These are phyloP conservation scores for Cryptosporidium xiaoi DNA, from an alignment of 169 alveolate genomes.

Conservation along the genomic window DNA sequence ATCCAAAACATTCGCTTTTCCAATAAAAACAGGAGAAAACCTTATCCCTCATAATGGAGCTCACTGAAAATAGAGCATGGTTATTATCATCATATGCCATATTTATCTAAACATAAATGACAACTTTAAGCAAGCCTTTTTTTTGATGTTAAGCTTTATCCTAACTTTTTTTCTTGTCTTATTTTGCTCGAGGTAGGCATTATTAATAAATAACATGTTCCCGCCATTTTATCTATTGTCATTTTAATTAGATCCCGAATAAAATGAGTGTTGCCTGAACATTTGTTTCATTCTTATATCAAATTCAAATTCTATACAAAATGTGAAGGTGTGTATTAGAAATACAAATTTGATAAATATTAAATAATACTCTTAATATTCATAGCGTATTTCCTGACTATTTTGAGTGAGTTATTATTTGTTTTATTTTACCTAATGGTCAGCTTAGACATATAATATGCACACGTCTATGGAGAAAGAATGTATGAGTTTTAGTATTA, in stretches of 20 bases:
- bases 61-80: constrained; percentile 25
- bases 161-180: too few species aligned
- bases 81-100: not conserved
- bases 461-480: constrained; percentile 53
- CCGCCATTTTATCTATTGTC: too few species aligned
- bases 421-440: constrained; percentile 6
- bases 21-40: constrained; percentile 85
- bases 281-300: not conserved
- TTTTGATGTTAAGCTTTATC: too few species aligned
- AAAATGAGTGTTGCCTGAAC: not conserved
- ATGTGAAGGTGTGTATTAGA: too few species aligned
- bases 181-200: too few species aligned
- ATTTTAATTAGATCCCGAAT: not conserved
- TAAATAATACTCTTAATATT: too few species aligned
- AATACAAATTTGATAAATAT: too few species aligned
- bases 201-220: too few species aligned
- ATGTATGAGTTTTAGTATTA: not conserved
- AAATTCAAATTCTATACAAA: too few species aligned
- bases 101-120: not conserved
- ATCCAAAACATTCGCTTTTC: constrained; percentile 89
- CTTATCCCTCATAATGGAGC: constrained; percentile 81
- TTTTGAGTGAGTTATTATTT: not conserved
- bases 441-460: constrained; percentile 55
- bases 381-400: not conserved
- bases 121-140: too few species aligned